These are phyloP conservation scores for Clonostachys rosea DNA, from an alignment of 2,329 filamentous ascomycete genomes.

Conservation along the genomic window DNA sequence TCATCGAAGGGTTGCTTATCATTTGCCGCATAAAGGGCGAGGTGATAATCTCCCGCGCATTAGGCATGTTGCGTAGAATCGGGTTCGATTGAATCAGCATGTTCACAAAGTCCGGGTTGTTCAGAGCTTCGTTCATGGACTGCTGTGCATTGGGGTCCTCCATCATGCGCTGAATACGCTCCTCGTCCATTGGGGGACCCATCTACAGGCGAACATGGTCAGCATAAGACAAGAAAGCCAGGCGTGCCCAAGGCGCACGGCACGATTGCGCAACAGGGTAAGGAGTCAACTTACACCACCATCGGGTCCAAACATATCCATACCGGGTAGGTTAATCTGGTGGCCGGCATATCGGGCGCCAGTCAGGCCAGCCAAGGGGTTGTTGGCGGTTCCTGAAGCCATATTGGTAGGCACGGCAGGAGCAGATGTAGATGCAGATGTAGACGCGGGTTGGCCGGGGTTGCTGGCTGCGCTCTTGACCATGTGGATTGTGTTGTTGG, in stretches of 20 bases:
- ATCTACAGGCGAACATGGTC: slow-evolving; percentile 52
- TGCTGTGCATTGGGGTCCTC: slow-evolving; percentile 83
- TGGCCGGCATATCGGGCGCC: slow-evolving; percentile 92
- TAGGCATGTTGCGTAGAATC: slow-evolving; percentile 68
- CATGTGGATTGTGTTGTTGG: slow-evolving; percentile 91
- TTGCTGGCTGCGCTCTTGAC: slow-evolving; percentile 96
- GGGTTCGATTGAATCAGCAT: slow-evolving; percentile 94
- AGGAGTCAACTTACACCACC: slow-evolving; percentile 68
- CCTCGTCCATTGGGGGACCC: slow-evolving; percentile 78
- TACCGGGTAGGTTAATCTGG: slow-evolving; percentile 73
- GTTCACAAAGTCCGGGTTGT: slow-evolving; percentile 91
- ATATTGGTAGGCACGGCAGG: slow-evolving; percentile 65
- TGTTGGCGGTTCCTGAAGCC: slow-evolving; percentile 78
- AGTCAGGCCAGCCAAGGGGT: slow-evolving; percentile 84
- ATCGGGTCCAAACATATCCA: slow-evolving; percentile 88
- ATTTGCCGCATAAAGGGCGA: slow-evolving; percentile 86
- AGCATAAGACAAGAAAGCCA: slow-evolving; percentile 7
- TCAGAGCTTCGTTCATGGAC: slow-evolving; percentile 89
- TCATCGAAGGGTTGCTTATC: slow-evolving; percentile 85
- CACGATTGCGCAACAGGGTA: too few relatives aligned
- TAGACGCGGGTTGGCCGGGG: slow-evolving; percentile 35
- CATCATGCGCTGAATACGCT: slow-evolving; percentile 79
- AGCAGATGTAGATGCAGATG: slow-evolving; percentile 33
- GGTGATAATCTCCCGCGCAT: slow-evolving; percentile 78
- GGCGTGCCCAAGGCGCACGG: too few relatives aligned